Conservation (phyloP, 2,329 filamentous ascomycete species). For the Fusarium palustre region DNA sequence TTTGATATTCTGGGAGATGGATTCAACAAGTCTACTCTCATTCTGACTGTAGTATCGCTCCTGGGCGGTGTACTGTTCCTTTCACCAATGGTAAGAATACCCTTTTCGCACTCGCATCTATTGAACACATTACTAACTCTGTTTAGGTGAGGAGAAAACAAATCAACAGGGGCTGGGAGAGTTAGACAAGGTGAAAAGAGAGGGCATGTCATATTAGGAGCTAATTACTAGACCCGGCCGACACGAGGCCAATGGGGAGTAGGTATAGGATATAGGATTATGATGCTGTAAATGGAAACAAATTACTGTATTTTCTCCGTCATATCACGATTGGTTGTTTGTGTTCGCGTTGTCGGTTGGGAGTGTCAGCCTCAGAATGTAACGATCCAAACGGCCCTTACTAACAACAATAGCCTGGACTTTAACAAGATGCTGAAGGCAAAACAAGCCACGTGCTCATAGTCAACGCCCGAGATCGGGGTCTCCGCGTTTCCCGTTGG, state of each 20-base stretch:
- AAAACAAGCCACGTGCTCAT: slow-evolving; percentile 15
- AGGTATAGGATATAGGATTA: slow-evolving; percentile 14
- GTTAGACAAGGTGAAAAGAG: slow-evolving; percentile 44
- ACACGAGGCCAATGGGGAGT: slow-evolving; percentile 22
- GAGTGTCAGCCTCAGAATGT: slow-evolving; percentile 32
- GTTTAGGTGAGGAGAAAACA: slow-evolving; percentile 71
- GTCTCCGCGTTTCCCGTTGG: neutral
- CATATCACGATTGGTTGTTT: neutral
- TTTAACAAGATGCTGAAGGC: neutral
- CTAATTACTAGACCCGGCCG: slow-evolving; percentile 30
- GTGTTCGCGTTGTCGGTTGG: neutral
- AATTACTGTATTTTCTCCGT: slow-evolving; percentile 4
- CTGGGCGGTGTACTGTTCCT: slow-evolving; percentile 80
- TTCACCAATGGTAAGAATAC: slow-evolving; percentile 82
- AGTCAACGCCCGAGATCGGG: slow-evolving; percentile 12
- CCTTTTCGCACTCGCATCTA: neutral
- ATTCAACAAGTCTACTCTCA: slow-evolving; percentile 89
- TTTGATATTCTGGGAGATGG: slow-evolving; percentile 95
- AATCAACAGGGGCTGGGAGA: slow-evolving; percentile 73
- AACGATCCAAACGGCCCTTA: slow-evolving; percentile 10
- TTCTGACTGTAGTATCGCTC: slow-evolving; percentile 85
- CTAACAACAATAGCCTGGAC: neutral
- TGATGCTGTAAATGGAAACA: slow-evolving; percentile 44
- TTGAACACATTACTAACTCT: slow-evolving; percentile 49
- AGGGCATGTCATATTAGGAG: slow-evolving; percentile 35